These are phyloP conservation scores for Mrakia gelida DNA, from an alignment of 768 basidiomycete species.

Conservation along the genomic window DNA sequence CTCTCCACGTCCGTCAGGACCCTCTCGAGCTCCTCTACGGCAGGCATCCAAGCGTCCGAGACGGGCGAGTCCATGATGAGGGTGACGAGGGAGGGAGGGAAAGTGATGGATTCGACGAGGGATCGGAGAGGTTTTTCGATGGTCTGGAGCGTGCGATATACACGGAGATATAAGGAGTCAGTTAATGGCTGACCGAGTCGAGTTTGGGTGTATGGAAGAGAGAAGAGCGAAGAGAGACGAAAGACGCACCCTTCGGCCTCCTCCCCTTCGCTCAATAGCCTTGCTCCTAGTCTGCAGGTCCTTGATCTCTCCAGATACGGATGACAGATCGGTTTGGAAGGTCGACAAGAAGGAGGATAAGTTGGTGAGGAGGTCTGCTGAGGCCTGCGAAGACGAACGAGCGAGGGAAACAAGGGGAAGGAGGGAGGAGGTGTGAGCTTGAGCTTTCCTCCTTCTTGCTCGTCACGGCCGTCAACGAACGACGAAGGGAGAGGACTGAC, in stretches of 20 bases:
- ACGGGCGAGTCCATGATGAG: slow-evolving; percentile 79
- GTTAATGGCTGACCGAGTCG: background rate
- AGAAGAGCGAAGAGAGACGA: background rate
- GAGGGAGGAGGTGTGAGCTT: background rate
- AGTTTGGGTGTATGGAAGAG: background rate
- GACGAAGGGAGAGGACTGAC: slow-evolving; percentile 45
- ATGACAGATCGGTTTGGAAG: slow-evolving; percentile 88
- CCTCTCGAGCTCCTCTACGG: slow-evolving; percentile 74
- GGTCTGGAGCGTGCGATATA: slow-evolving; percentile 54
- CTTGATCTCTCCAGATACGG: slow-evolving; percentile 92
- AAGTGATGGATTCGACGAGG: slow-evolving; percentile 71
- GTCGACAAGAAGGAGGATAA: slow-evolving; percentile 88
- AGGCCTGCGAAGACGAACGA: slow-evolving; percentile 56
- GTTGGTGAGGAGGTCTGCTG: slow-evolving; percentile 75
- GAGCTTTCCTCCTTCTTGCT: background rate
- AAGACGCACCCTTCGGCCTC: slow-evolving; percentile 68
- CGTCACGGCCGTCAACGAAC: background rate
- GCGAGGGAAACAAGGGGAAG: background rate
- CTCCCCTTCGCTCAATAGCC: slow-evolving; percentile 80
- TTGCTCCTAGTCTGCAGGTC: slow-evolving; percentile 86
- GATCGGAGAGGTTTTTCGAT: slow-evolving; percentile 82
- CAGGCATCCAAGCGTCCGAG: slow-evolving; percentile 79
- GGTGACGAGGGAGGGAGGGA: slow-evolving; percentile 72
- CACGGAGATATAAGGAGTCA: too few relatives aligned
- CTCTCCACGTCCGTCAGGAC: slow-evolving; percentile 63